These are phyloP conservation scores for Malassezia globosa DNA, from an alignment of 1,284 basidiomycete genomes.

Conservation along the genomic window DNA sequence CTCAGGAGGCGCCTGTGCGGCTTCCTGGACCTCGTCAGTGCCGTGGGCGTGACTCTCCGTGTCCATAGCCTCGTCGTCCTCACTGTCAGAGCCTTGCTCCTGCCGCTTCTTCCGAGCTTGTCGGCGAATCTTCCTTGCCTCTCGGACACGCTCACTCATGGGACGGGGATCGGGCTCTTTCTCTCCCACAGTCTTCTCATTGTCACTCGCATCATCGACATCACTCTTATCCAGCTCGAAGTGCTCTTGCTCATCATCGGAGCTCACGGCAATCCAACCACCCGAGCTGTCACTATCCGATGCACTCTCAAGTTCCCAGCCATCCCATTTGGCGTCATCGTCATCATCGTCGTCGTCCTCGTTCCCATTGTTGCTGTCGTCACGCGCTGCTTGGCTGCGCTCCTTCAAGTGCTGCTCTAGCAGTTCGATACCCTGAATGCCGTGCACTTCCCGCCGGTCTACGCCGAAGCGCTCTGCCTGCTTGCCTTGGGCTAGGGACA, in stretches of 20 bases:
- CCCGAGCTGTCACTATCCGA: constrained; percentile 53
- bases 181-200: constrained; percentile 12
- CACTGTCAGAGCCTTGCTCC: constrained; percentile 34
- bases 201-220: constrained; percentile 54
- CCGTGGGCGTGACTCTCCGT: too few relatives aligned
- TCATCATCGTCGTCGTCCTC: constrained; percentile 40
- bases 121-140: constrained; percentile 17
- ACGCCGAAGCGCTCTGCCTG: constrained; percentile 63
- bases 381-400: too few relatives aligned
- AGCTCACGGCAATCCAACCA: constrained; percentile 74
- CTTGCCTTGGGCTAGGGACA: constrained; percentile 33
- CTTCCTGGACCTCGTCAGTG: too few relatives aligned
- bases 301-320: constrained; percentile 73
- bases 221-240: constrained; percentile 61
- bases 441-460: constrained; percentile 56
- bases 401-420: constrained; percentile 41
- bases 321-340: constrained; percentile 67
- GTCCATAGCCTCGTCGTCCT: constrained; percentile 28
- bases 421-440: constrained; percentile 65
- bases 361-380: too few relatives aligned
- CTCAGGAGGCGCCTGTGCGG: constrained; percentile 31
- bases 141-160: constrained; percentile 22
- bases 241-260: constrained; percentile 55
- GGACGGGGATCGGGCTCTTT: constrained; percentile 6
- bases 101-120: constrained; percentile 30